Evolutionary conservation across 441 rosid genomes (phyloP), one percentile per base, ranked within the genome.

Genomic region (Syzygium syzygioides): DNA sequence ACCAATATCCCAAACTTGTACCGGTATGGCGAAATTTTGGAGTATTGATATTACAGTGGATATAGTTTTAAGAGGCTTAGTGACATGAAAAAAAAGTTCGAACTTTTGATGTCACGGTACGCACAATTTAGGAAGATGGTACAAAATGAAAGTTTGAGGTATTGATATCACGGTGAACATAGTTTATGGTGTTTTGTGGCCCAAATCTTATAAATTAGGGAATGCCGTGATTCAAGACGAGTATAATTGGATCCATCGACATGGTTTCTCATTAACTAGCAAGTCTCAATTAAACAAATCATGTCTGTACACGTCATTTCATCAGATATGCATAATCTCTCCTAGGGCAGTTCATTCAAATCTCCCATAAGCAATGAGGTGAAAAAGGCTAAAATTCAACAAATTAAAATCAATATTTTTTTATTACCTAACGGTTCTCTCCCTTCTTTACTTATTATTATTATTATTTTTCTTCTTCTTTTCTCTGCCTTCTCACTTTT

Each of bases 111-210:
- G 9, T 68, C 48, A 0, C 11, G 20, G 12, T 34, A 4, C 19
- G 28, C 1, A 19, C 20, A 68, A 11, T 30, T 64, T 64, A 15
- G 10, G 48, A 45, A 45, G 48, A 45, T 2, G 48, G 48, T 9
- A 45, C 48, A 45, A 45, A 45, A 41, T 37, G 11, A 34, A 68
- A 18, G 37, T 34, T 34, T 34, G 26, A 68, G 79, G 8, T 34
- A 10, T 3, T 34, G 0, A 0, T 11, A 8, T 68, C 26, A 0
- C 11, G 20, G 12, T 34, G 6, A 68, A 14, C 0, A 19, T 34
- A 68, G 5, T 30, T 62, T 64, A 15, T 64, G 37, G 3, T 64
- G n/a, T 54, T 62, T 62, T 7, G 19, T 14, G 9, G 14, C n/a
- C 4, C 1, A 9, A 32, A 14, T 4, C 0, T 14, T 32, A 9